Percentiles rank a stretch among this genome's conserved stretches.
These are phyloP conservation scores for Phoenix roebelenii DNA, from an alignment of 176 grass and related monocot species.

Conservation along the genomic window DNA sequence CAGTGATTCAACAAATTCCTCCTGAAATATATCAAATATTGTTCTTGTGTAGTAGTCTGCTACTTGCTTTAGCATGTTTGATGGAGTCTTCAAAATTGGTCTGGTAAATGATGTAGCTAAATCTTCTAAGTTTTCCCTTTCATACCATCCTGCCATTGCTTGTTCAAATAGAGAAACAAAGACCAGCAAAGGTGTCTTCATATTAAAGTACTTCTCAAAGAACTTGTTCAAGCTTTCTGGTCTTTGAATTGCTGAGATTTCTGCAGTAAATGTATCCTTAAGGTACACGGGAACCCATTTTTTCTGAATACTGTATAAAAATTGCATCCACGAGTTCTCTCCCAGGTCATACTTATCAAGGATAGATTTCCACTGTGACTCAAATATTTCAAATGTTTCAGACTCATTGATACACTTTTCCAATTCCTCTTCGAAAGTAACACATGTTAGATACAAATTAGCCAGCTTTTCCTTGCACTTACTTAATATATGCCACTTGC, in stretches of 20 bases:
- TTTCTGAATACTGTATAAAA: constrained; percentile 32
- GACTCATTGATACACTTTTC: constrained; percentile 28
- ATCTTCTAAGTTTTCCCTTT: constrained; percentile 57
- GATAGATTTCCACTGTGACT: constrained; percentile 35
- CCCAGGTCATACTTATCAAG: constrained; percentile 50
- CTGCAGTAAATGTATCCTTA: constrained; percentile 49
- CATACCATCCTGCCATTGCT: constrained; percentile 48
- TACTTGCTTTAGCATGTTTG: constrained; percentile 41
- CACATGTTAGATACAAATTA: constrained; percentile 29
- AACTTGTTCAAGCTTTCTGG: constrained; percentile 40
- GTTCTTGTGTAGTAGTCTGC: constrained; percentile 41
- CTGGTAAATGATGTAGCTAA: constrained; percentile 54
- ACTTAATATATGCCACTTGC: constrained; percentile 34
- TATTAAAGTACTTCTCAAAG: constrained; percentile 51
- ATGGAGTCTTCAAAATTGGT: constrained; percentile 46
- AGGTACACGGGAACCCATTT: constrained; percentile 48
- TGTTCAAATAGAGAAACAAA: constrained; percentile 63
- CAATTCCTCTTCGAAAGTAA: constrained; percentile 38
- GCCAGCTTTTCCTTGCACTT: constrained; percentile 35
- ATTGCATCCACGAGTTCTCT: constrained; percentile 45
- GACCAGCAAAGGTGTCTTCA: constrained; percentile 31
- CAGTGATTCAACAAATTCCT: constrained; percentile 41
- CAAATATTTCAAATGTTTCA: constrained; percentile 41
- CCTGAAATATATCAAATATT: constrained; percentile 50
- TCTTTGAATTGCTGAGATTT: constrained; percentile 34